Conservation (phyloP, 345 rosid species). For the Cochlearia excelsa region DNA sequence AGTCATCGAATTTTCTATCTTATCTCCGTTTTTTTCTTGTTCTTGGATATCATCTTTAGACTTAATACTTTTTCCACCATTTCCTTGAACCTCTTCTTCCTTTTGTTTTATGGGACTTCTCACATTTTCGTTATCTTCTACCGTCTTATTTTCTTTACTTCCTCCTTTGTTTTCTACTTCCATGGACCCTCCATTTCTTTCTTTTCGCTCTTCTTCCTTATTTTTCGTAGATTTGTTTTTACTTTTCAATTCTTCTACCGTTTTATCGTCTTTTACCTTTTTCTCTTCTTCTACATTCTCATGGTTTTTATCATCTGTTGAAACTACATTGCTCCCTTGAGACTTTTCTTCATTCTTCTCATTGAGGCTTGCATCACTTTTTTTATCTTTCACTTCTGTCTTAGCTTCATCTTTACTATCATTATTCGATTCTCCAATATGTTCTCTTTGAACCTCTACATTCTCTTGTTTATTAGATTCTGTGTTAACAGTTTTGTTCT, state of each 20-base stretch:
- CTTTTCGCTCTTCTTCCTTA: constrained; percentile 1
- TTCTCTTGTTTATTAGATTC: not conserved
- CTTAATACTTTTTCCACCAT: not conserved
- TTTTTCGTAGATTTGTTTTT: not conserved
- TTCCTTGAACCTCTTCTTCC: not conserved
- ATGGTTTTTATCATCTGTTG: not conserved
- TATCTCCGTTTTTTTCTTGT: no score
- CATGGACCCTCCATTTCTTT: not conserved
- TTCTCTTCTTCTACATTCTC: not conserved
- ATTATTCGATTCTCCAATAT: not conserved
- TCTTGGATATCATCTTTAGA: not conserved
- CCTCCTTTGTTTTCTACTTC: not conserved
- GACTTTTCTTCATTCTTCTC: constrained; percentile 3
- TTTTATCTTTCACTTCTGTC: not conserved
- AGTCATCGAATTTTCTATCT: no score
- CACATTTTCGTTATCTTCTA: not conserved
- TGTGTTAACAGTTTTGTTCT: not conserved
- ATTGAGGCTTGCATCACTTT: no score
- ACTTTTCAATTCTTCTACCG: not conserved
- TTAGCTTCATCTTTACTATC: not conserved
- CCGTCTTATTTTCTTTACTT: not conserved
- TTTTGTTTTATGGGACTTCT: constrained; percentile 12
- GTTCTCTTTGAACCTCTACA: not conserved
- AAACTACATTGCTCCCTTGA: not conserved
- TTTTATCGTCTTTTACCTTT: not conserved